phyloP scores from a whole-genome alignment of 768 basidiomycete species.

The Termitomyces sp. region DNA sequence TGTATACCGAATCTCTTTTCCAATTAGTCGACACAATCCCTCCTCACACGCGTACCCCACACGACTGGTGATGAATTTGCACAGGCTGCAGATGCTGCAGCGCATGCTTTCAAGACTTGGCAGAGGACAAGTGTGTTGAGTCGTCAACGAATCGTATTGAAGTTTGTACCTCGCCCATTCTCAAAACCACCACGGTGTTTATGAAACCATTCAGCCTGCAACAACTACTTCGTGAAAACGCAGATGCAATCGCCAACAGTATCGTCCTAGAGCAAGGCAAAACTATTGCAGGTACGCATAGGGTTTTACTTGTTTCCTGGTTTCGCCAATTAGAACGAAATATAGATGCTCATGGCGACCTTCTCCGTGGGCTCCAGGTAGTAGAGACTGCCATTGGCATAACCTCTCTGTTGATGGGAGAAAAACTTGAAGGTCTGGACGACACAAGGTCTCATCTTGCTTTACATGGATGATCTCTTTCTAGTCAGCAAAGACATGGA shows the following conservation, averaged over 20 bases:
- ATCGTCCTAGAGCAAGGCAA: constrained; percentile 97
- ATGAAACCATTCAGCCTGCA: constrained; percentile 58
- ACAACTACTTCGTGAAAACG: constrained; percentile 76
- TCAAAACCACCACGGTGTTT: not conserved
- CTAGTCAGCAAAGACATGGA: constrained; percentile 95
- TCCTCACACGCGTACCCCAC: constrained; percentile 87
- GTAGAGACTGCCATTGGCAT: constrained; percentile 77
- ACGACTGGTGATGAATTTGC: constrained; percentile 78
- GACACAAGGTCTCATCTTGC: not conserved
- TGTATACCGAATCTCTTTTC: constrained; percentile 3
- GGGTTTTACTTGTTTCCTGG: not conserved
- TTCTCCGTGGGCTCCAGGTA: constrained; percentile 88
- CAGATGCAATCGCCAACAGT: constrained; percentile 78
- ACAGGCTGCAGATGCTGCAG: constrained; percentile 77
- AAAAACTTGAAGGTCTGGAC: constrained; percentile 79
- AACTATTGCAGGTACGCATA: constrained; percentile 66
- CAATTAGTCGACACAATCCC: constrained; percentile 77
- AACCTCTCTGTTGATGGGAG: constrained; percentile 81
- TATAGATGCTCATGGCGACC: constrained; percentile 89
- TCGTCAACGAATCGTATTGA: constrained; percentile 83
- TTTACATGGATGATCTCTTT: constrained; percentile 8
- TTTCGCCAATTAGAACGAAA: not conserved
- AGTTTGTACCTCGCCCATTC: constrained; percentile 46
- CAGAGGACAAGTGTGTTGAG: constrained; percentile 77
- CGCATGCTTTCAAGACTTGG: constrained; percentile 86